Percentiles rank a stretch among this genome's conserved stretches.
Conservation (phyloP, 2,329 filamentous ascomycete species). For the Coccinonectria pachysandricola region DNA sequence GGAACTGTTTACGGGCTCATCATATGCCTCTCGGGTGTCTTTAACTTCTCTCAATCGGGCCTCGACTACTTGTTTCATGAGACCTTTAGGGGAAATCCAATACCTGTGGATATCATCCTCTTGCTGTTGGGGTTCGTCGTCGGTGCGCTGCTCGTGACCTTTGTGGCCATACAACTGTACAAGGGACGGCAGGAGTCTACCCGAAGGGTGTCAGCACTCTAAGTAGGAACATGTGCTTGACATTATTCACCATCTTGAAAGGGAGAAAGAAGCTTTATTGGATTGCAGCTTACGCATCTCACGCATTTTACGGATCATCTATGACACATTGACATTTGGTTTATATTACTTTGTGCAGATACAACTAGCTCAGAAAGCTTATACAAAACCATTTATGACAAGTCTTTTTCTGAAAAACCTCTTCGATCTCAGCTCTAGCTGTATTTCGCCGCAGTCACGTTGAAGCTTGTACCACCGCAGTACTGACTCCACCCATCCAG, state of each 20-base stretch:
- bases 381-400: too few relatives aligned
- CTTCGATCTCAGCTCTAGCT: too few relatives aligned
- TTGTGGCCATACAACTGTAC: conserved; percentile 40
- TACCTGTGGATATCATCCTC: conserved; percentile 66
- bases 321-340: too few relatives aligned
- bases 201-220: conserved; percentile 4
- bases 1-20: conserved; percentile 90
- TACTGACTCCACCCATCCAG: conserved; percentile 25
- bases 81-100: conserved; percentile 59
- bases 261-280: too few relatives aligned
- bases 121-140: conserved; percentile 51
- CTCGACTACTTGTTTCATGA: conserved; percentile 70
- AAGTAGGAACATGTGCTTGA: background rate
- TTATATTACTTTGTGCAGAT: too few relatives aligned
- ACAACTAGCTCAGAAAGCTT: too few relatives aligned
- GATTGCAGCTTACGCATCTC: background rate
- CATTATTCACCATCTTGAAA: too few relatives aligned
- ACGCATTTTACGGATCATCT: too few relatives aligned
- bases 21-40: conserved; percentile 72
- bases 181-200: conserved; percentile 16
- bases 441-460: too few relatives aligned
- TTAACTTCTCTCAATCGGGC: conserved; percentile 75
- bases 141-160: conserved; percentile 56
- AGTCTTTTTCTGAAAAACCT: too few relatives aligned
- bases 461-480: conserved; percentile 16